Conservation (phyloP, 2,329 filamentous ascomycete genomes). For the Trichoderma breve region DNA sequence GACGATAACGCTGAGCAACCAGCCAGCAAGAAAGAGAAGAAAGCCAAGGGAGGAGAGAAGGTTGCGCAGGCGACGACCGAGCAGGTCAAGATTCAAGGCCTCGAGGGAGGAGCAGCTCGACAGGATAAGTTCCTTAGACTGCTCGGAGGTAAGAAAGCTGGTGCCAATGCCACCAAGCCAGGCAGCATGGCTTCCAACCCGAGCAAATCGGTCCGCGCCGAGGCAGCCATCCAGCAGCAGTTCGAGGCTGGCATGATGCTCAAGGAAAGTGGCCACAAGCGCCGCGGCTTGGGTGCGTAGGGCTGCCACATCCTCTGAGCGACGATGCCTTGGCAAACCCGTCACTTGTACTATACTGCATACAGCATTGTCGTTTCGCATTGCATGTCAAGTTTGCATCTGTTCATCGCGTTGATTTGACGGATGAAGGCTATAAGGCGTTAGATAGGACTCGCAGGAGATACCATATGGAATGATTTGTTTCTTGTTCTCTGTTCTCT, state of each 20-base stretch:
- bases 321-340: not conserved
- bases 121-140: slow-evolving; percentile 58
- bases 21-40: slow-evolving; percentile 23
- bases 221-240: slow-evolving; percentile 55
- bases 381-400: slow-evolving; percentile 6
- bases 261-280: slow-evolving; percentile 52
- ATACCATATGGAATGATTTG: slow-evolving; percentile 23
- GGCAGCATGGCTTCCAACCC: slow-evolving; percentile 28
- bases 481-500: not conserved
- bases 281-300: slow-evolving; percentile 53
- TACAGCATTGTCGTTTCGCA: slow-evolving; percentile 14
- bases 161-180: slow-evolving; percentile 27
- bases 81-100: slow-evolving; percentile 52
- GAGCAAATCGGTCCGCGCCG: slow-evolving; percentile 41
- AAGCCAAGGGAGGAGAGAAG: slow-evolving; percentile 28
- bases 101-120: slow-evolving; percentile 50
- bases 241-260: slow-evolving; percentile 56
- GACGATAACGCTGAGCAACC: slow-evolving; percentile 22
- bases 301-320: not conserved
- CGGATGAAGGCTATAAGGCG: slow-evolving; percentile 27
- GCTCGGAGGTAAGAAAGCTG: slow-evolving; percentile 51
- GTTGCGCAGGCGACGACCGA: slow-evolving; percentile 31
- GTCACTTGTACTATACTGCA: slow-evolving; percentile 3
- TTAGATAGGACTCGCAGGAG: slow-evolving; percentile 28
- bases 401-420: slow-evolving; percentile 17